Evolutionary conservation across 116 monocot genomes (phyloP).

Genomic region (Cymodocea nodosa): DNA sequence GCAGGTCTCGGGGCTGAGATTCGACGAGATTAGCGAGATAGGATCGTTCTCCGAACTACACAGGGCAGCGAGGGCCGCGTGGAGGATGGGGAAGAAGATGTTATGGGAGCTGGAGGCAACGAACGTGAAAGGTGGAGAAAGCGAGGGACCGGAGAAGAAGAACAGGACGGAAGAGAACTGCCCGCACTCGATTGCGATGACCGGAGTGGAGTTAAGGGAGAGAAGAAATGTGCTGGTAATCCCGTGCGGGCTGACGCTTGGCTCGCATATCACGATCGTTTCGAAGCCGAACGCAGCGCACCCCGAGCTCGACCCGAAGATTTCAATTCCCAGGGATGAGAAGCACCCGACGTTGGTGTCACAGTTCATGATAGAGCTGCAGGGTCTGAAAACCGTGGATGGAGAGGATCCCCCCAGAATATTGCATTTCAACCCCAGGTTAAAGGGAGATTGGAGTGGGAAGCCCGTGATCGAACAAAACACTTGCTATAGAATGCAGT

Average conservation of each 20-base stretch:
- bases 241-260: slow-evolving; percentile 70
- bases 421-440: slow-evolving; percentile 69
- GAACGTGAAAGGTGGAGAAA: background rate
- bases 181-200: slow-evolving; percentile 29
- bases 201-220: slow-evolving; percentile 23
- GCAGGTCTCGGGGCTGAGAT: slow-evolving; percentile 11
- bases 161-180: slow-evolving; percentile 25
- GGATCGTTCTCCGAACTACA: slow-evolving; percentile 32
- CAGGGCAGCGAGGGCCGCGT: slow-evolving; percentile 23
- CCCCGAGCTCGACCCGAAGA: slow-evolving; percentile 44
- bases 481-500: slow-evolving; percentile 86
- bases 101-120: slow-evolving; percentile 13
- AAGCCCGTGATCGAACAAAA: slow-evolving; percentile 69
- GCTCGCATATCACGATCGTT: slow-evolving; percentile 63
- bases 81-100: slow-evolving; percentile 17
- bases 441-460: slow-evolving; percentile 77
- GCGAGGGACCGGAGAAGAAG: background rate
- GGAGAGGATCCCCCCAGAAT: slow-evolving; percentile 50
- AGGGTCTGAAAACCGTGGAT: slow-evolving; percentile 12
- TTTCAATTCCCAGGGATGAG: slow-evolving; percentile 16
- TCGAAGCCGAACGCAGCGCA: slow-evolving; percentile 46
- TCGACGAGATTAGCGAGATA: background rate
- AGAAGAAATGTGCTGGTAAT: slow-evolving; percentile 34
- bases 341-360: slow-evolving; percentile 6
- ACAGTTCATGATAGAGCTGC: slow-evolving; percentile 20